Conservation (phyloP, 768 basidiomycete genomes). For the Auriscalpium vulgare region DNA sequence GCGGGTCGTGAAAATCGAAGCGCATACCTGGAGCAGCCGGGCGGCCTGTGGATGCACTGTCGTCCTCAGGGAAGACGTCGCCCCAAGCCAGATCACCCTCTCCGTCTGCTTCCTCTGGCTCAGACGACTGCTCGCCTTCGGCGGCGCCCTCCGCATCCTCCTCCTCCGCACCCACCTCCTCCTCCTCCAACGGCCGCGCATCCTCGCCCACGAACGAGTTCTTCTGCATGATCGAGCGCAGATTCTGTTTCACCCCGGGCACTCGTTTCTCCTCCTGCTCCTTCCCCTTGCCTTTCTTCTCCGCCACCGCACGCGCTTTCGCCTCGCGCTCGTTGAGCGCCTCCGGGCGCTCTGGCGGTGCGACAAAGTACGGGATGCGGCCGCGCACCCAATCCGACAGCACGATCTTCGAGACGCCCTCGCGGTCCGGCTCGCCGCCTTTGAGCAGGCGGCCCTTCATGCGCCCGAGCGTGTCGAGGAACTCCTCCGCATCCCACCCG, state of each 20-base stretch:
- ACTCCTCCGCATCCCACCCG: slow-evolving; percentile 65
- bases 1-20: background rate
- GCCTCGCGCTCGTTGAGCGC: slow-evolving; percentile 60
- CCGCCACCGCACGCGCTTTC: slow-evolving; percentile 26
- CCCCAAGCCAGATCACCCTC: slow-evolving; percentile 68
- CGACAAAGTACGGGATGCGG: slow-evolving; percentile 92
- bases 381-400: slow-evolving; percentile 96
- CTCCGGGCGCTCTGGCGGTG: slow-evolving; percentile 79
- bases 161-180: slow-evolving; percentile 26
- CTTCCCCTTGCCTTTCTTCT: slow-evolving; percentile 31
- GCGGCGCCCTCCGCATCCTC: slow-evolving; percentile 27
- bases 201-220: slow-evolving; percentile 84
- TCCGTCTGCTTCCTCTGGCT: slow-evolving; percentile 20
- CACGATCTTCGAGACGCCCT: slow-evolving; percentile 90
- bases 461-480: slow-evolving; percentile 79
- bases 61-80: slow-evolving; percentile 68
- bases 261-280: slow-evolving; percentile 29
- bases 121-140: slow-evolving; percentile 21
- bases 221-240: slow-evolving; percentile 83
- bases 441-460: slow-evolving; percentile 89
- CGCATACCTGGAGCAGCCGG: slow-evolving; percentile 7
- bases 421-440: slow-evolving; percentile 89
- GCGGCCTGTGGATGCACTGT: slow-evolving; percentile 4
- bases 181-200: slow-evolving; percentile 55
- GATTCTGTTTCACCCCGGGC: slow-evolving; percentile 74